Evolutionary conservation across 805 yeast species (phyloP).

Genomic region (Hanseniaspora occidentalis): DNA sequence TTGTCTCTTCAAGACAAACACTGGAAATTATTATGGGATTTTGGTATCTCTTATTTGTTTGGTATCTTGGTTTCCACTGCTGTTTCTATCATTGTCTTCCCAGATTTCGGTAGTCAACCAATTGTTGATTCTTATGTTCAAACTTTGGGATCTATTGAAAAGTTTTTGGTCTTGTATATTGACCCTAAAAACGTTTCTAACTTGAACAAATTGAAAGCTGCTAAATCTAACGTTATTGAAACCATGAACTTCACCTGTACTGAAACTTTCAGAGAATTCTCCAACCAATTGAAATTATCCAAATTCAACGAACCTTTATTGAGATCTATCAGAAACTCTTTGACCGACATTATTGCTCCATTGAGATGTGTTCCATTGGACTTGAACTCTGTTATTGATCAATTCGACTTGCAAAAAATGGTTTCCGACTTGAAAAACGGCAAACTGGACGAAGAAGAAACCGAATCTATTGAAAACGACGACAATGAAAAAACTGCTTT

Average conservation of each 20-base stretch:
- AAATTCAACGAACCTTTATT: constrained; percentile 23
- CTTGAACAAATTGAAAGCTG: constrained; percentile 9
- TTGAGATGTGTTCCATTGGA: constrained; percentile 28
- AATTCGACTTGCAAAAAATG: constrained; percentile 11
- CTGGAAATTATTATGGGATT: constrained; percentile 30
- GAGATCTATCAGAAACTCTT: constrained; percentile 28
- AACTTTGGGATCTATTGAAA: constrained; percentile 16
- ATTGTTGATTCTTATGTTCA: constrained; percentile 17
- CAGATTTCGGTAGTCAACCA: constrained; percentile 29
- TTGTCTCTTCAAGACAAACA: too few species aligned
- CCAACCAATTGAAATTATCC: constrained; percentile 29
- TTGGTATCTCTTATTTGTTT: constrained; percentile 33
- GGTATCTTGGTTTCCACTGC: constrained; percentile 29
- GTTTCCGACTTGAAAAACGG: constrained; percentile 5
- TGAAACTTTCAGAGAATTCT: constrained; percentile 31
- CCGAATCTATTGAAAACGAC: not conserved
- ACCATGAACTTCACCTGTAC: constrained; percentile 25
- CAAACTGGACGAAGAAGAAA: not conserved
- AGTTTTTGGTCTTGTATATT: constrained; percentile 14
- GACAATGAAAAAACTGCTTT: constrained; percentile 11
- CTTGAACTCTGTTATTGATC: constrained; percentile 12
- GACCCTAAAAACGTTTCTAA: constrained; percentile 10
- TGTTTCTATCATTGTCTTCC: constrained; percentile 26
- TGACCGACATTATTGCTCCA: constrained; percentile 30
- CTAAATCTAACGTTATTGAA: constrained; percentile 23